Evolutionary conservation across 176 grass and related monocot genomes (phyloP).

Genomic region (Bromus sterilis): DNA sequence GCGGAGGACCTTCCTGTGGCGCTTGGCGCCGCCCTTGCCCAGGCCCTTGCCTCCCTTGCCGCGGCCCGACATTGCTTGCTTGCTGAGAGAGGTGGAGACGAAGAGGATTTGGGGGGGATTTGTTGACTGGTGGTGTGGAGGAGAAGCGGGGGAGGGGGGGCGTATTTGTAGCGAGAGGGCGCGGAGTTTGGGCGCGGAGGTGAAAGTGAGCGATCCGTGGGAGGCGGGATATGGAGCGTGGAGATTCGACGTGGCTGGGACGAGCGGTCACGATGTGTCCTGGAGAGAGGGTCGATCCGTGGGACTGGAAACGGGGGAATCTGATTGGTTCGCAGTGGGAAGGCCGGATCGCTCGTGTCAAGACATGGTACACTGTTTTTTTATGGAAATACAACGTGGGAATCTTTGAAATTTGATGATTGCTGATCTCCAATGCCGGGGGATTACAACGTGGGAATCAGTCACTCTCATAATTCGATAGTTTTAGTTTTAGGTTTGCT

Average conservation of each 20-base stretch:
- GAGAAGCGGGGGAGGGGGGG: fast-evolving
- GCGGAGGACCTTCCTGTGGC: slow-evolving; percentile 59
- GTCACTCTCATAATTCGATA: too few species aligned
- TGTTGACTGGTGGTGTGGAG: too few species aligned
- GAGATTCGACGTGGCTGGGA: not conserved
- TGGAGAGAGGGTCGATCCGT: not conserved
- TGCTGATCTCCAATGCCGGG: too few species aligned
- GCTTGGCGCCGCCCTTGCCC: slow-evolving; percentile 66
- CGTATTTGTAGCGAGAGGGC: not conserved
- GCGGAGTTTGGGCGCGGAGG: not conserved
- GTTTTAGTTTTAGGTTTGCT: too few species aligned
- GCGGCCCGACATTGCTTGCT: slow-evolving; percentile 19
- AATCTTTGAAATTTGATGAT: too few species aligned
- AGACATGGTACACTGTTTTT: not conserved
- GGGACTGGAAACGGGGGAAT: not conserved
- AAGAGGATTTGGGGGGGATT: not conserved
- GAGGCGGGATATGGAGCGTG: not conserved
- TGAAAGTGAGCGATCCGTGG: not conserved
- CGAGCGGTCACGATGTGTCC: not conserved
- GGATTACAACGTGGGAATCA: too few species aligned
- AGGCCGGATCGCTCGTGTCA: not conserved
- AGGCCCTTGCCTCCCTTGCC: slow-evolving; percentile 67
- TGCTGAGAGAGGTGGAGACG: not conserved
- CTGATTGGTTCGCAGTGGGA: not conserved
- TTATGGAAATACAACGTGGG: too few species aligned